Conservation (phyloP, 352 stramenopile genomes). For the Phytophthora citricola region DNA sequence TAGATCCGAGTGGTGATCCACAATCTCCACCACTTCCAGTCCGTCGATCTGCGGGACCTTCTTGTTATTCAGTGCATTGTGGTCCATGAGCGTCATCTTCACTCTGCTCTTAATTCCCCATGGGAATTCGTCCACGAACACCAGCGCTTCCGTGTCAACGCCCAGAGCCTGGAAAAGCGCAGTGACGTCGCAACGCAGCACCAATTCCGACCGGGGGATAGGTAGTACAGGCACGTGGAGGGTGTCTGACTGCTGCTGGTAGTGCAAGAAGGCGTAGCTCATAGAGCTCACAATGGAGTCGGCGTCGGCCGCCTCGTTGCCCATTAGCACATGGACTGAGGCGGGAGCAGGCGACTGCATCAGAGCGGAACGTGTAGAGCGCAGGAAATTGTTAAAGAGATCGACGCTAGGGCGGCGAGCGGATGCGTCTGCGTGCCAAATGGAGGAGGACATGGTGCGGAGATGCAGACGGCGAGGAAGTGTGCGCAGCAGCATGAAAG, state of each 20-base stretch:
- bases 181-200: slow-evolving; percentile 73
- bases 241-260: slow-evolving; percentile 15
- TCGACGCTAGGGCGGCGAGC: slow-evolving; percentile 22
- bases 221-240: slow-evolving; percentile 66
- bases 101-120: slow-evolving; percentile 47
- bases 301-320: slow-evolving; percentile 83
- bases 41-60: slow-evolving; percentile 33
- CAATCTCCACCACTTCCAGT: slow-evolving; percentile 67
- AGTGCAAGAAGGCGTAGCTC: slow-evolving; percentile 62
- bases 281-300: slow-evolving; percentile 87
- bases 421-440: slow-evolving; percentile 18
- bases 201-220: slow-evolving; percentile 67
- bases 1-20: slow-evolving; percentile 83
- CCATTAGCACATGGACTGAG: slow-evolving; percentile 68
- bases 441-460: slow-evolving; percentile 12
- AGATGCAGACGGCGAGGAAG: slow-evolving; percentile 6
- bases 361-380: slow-evolving; percentile 14
- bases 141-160: slow-evolving; percentile 58
- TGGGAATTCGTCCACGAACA: slow-evolving; percentile 85
- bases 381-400: slow-evolving; percentile 33
- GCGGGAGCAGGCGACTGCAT: slow-evolving; percentile 3
- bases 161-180: slow-evolving; percentile 61
- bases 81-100: slow-evolving; percentile 69
- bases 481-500: slow-evolving; percentile 8
- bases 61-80: slow-evolving; percentile 79